Conservation (phyloP, 345 rosid genomes). For the Bruguiera gymnorhiza region DNA sequence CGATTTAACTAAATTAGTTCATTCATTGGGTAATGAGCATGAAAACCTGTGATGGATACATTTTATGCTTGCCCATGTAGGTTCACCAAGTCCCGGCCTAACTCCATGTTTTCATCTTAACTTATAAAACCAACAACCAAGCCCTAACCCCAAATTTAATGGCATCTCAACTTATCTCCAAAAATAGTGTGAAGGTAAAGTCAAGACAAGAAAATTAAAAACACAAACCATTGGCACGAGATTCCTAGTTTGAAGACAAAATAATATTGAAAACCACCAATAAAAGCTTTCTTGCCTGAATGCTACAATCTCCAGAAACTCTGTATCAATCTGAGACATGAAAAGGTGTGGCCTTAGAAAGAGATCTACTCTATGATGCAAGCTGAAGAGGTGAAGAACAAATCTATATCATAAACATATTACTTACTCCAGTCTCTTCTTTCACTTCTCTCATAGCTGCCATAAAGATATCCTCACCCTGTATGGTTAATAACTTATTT, state of each 20-base stretch:
- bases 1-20: too few species aligned
- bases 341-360: slow-evolving; percentile 12
- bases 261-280: background rate
- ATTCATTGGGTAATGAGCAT: too few species aligned
- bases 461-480: slow-evolving; percentile 68
- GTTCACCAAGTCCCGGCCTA: too few species aligned
- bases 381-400: background rate
- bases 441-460: slow-evolving; percentile 77
- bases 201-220: background rate
- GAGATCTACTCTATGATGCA: background rate
- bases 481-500: slow-evolving; percentile 16
- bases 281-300: slow-evolving; percentile 47
- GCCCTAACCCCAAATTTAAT: background rate
- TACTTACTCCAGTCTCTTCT: slow-evolving; percentile 83
- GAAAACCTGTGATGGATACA: too few species aligned
- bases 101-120: background rate
- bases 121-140: background rate
- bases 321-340: slow-evolving; percentile 57
- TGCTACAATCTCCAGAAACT: slow-evolving; percentile 60
- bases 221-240: too few species aligned
- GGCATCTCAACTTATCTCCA: background rate
- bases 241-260: background rate
- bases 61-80: too few species aligned
- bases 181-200: background rate
- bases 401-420: background rate